Conservation (phyloP, 2,329 filamentous ascomycete genomes). For the Colletotrichum trifolii region DNA sequence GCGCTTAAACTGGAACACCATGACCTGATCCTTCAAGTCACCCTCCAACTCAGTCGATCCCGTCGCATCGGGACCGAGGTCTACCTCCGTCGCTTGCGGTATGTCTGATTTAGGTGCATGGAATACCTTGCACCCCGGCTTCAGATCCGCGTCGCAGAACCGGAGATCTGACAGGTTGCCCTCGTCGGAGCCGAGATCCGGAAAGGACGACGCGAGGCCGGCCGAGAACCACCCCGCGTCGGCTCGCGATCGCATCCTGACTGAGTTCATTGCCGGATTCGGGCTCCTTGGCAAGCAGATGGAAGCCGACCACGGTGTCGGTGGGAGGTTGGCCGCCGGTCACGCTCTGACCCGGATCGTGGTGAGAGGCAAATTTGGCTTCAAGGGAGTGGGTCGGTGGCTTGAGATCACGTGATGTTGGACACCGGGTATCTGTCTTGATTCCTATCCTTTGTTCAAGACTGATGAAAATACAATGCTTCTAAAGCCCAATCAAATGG, state of each 20-base stretch:
- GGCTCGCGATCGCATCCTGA: conserved; percentile 39
- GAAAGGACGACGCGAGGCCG: conserved; percentile 65
- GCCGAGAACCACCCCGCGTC: conserved; percentile 62
- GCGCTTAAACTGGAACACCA: conserved; percentile 72
- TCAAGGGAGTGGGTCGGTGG: no score
- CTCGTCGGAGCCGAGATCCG: conserved; percentile 58
- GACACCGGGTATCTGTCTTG: no score
- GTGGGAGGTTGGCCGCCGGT: not conserved
- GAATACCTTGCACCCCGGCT: conserved; percentile 70
- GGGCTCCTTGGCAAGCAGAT: not conserved
- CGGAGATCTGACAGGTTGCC: conserved; percentile 52
- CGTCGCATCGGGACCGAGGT: conserved; percentile 47
- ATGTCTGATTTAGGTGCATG: conserved; percentile 55
- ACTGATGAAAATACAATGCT: no score
- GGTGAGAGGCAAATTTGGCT: no score
- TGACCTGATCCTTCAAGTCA: conserved; percentile 67
- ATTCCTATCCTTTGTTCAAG: no score
- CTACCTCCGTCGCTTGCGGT: conserved; percentile 49
- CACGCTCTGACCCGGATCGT: no score
- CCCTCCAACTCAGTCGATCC: conserved; percentile 43
- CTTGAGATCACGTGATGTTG: no score
- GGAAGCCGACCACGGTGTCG: not conserved
- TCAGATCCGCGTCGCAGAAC: conserved; percentile 51
- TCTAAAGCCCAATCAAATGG: no score
- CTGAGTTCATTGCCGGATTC: conserved; percentile 38